phyloP scores from a whole-genome alignment of 2,329 filamentous ascomycete species.

The Cephalotrichum gorgonifer region DNA sequence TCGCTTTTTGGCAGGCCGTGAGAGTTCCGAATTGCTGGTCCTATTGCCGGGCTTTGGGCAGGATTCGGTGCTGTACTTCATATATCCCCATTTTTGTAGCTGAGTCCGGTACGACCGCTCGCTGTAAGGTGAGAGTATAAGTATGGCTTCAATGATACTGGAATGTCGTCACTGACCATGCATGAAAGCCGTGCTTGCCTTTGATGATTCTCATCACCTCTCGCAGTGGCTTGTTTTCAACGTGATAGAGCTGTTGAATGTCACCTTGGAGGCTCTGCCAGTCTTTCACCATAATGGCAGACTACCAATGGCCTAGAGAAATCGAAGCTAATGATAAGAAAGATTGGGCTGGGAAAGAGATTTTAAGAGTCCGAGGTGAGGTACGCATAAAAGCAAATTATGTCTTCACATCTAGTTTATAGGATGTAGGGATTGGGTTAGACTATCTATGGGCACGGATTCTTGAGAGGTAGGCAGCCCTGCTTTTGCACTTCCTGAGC shows the following conservation, averaged over 20 bases:
- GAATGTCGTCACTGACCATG: background rate
- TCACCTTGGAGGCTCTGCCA: background rate
- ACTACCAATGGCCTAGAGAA: background rate
- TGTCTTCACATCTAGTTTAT: no score
- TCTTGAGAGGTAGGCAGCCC: no score
- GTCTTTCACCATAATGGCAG: background rate
- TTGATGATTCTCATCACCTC: background rate
- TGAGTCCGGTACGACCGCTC: background rate
- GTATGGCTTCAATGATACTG: background rate
- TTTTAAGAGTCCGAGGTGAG: background rate
- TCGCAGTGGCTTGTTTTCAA: background rate
- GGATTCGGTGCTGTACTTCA: background rate
- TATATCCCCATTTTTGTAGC: background rate
- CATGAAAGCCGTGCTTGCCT: background rate
- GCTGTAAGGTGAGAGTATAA: background rate
- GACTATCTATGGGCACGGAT: no score
- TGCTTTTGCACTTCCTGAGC: no score
- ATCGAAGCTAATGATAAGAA: background rate
- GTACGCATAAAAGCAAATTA: no score
- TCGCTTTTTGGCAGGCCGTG: background rate
- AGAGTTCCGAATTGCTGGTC: background rate
- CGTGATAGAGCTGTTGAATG: background rate
- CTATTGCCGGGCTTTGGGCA: background rate
- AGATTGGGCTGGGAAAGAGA: background rate
- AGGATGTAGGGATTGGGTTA: no score